These are phyloP conservation scores for Isabelozyma gotoi DNA, from an alignment of 805 yeast species.

Conservation along the genomic window DNA sequence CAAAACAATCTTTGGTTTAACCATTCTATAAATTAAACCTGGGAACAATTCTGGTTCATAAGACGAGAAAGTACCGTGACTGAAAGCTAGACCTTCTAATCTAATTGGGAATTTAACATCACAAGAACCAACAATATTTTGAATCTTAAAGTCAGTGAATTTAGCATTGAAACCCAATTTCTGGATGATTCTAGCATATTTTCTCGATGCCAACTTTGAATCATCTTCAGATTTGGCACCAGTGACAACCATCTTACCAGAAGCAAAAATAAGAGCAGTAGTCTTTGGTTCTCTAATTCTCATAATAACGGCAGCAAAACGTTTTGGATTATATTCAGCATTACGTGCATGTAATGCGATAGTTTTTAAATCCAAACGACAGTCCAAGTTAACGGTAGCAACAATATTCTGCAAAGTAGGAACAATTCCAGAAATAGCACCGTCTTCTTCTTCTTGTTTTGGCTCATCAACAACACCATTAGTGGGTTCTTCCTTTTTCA, in stretches of 20 bases:
- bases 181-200: constrained; percentile 96
- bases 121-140: constrained; percentile 97
- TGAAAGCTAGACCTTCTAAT: constrained; percentile 94
- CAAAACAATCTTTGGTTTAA: constrained; percentile 94
- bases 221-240: constrained; percentile 99
- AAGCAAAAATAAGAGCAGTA: constrained; percentile 95
- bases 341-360: constrained; percentile 98
- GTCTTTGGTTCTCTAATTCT: constrained; percentile 99
- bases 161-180: constrained; percentile 97
- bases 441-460: constrained; percentile 53
- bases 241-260: constrained; percentile 99
- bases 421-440: constrained; percentile 89
- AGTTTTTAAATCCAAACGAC: constrained; percentile 93
- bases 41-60: constrained; percentile 98
- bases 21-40: constrained; percentile 98
- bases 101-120: constrained; percentile 98
- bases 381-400: constrained; percentile 95
- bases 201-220: constrained; percentile 95
- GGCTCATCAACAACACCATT: constrained; percentile 33
- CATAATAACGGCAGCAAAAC: constrained; percentile 99
- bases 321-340: constrained; percentile 97
- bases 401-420: constrained; percentile 96
- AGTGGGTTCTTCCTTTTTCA: constrained; percentile 12
- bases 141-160: constrained; percentile 96
- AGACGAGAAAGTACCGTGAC: constrained; percentile 98